Conservation (phyloP, 2,329 filamentous ascomycete species). For the Aspergillus tamarii region DNA sequence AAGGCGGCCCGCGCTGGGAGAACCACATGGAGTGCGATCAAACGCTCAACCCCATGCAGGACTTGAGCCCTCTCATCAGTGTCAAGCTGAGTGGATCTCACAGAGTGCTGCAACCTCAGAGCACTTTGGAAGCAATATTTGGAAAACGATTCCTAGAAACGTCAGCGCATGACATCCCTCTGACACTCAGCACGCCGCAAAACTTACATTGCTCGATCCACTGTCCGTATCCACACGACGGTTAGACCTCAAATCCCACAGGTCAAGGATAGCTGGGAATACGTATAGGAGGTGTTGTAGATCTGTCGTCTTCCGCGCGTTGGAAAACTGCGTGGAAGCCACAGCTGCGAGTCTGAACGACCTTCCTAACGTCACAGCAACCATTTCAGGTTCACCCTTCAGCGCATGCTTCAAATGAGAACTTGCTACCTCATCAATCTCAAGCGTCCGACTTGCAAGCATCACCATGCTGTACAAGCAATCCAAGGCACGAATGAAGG, state of each 20-base stretch:
- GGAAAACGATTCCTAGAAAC: constrained; percentile 32
- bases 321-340: constrained; percentile 33
- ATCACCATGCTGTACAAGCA: constrained; percentile 38
- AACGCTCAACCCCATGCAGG: constrained; percentile 38
- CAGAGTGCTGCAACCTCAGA: constrained; percentile 36
- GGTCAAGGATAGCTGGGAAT: constrained; percentile 36
- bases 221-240: constrained; percentile 37
- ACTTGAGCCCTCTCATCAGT: constrained; percentile 37
- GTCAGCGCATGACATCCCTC: constrained; percentile 13
- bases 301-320: constrained; percentile 34
- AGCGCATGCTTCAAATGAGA: constrained; percentile 46
- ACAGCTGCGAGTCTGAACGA: constrained; percentile 38
- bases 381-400: constrained; percentile 37
- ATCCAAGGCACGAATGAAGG: constrained; percentile 38
- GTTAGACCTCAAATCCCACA: constrained; percentile 44
- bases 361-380: constrained; percentile 40
- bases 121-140: constrained; percentile 39
- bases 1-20: constrained; percentile 44
- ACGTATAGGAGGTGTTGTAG: constrained; percentile 40
- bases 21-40: constrained; percentile 46
- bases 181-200: not conserved
- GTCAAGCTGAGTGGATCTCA: constrained; percentile 31
- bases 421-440: constrained; percentile 35
- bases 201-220: constrained; percentile 38
- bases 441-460: constrained; percentile 30